These are phyloP conservation scores for Trapa incisa DNA, from an alignment of 345 rosid species.

Conservation along the genomic window DNA sequence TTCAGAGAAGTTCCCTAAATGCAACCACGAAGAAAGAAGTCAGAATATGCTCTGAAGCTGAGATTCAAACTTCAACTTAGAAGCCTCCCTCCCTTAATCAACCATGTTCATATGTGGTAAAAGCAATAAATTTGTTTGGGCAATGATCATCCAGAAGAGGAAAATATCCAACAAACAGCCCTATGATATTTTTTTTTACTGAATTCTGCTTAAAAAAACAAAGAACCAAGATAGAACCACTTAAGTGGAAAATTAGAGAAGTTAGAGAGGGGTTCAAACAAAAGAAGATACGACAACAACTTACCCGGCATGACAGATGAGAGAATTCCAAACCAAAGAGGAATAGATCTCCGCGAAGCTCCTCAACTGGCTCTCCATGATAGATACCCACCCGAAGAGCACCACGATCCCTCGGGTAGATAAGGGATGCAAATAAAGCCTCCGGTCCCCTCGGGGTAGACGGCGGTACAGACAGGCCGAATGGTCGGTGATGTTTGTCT, in stretches of 20 bases:
- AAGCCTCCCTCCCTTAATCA: not conserved
- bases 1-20: conserved; percentile 12
- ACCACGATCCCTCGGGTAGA: conserved; percentile 56
- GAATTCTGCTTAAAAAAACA: no score
- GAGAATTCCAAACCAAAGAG: conserved; percentile 83
- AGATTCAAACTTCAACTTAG: not conserved
- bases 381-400: conserved; percentile 63
- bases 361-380: conserved; percentile 31
- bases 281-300: conserved; percentile 4
- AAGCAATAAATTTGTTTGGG: not conserved
- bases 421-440: not conserved
- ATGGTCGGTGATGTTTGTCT: conserved; percentile 1
- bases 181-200: no score
- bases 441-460: not conserved
- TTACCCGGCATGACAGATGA: conserved; percentile 64
- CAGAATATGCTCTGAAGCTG: not conserved
- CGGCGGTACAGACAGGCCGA: not conserved
- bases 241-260: not conserved
- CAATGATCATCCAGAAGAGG: not conserved
- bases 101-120: not conserved
- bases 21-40: no score
- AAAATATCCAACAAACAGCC: not conserved
- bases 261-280: not conserved
- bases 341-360: conserved; percentile 60
- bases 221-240: not conserved